phyloP scores from a whole-genome alignment of 2,329 filamentous ascomycete genomes.

The Aspergillus luchuensis region DNA sequence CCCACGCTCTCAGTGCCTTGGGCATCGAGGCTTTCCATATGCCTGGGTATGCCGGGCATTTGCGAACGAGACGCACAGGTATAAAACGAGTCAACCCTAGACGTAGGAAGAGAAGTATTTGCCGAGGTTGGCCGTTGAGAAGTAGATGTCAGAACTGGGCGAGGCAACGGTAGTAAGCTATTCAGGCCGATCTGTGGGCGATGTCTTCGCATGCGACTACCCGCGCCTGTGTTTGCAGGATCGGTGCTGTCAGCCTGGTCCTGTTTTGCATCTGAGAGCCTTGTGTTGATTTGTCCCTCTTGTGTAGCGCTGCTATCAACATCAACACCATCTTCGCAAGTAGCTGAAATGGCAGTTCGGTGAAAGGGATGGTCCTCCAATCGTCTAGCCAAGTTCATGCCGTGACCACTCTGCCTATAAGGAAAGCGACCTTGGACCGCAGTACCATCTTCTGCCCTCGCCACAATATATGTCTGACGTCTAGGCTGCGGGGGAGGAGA shows the following conservation, averaged over 20 bases:
- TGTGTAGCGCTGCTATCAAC: background rate
- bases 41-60: background rate
- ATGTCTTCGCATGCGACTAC: background rate
- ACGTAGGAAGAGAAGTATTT: background rate
- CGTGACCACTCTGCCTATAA: conserved; percentile 45
- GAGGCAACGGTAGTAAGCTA: background rate
- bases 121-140: background rate
- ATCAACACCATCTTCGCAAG: conserved; percentile 16
- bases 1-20: background rate
- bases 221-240: background rate
- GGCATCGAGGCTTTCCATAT: background rate
- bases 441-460: conserved; percentile 45
- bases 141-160: background rate
- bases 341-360: conserved; percentile 28
- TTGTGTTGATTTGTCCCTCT: background rate
- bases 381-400: conserved; percentile 32
- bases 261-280: background rate
- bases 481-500: conserved; percentile 13
- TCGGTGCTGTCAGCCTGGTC: background rate
- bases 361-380: conserved; percentile 41
- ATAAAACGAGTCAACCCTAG: conserved; percentile 12
- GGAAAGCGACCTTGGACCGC: conserved; percentile 44
- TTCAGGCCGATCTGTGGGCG: background rate
- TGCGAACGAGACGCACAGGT: conserved; percentile 14
- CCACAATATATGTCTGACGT: conserved; percentile 30